Evolutionary conservation across 139 green algal species (phyloP).

Genomic region (Astrephomene gubernaculifera): DNA sequence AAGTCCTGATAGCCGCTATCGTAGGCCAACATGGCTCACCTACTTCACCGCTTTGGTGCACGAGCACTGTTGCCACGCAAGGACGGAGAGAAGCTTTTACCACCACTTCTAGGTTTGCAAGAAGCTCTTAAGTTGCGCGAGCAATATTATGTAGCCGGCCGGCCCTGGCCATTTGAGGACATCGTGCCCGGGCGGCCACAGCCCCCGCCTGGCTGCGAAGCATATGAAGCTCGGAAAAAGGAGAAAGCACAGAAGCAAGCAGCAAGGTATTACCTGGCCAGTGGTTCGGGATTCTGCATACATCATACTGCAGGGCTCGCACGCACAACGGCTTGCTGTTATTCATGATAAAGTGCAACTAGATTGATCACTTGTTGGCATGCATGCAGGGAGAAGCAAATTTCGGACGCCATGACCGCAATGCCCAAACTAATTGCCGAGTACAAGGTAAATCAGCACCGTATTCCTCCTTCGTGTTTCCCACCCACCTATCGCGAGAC

Average conservation of each 20-base stretch:
- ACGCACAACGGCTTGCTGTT: not conserved
- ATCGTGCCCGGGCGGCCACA: slow-evolving; percentile 13
- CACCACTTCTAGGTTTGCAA: not conserved
- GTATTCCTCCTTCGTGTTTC: not conserved
- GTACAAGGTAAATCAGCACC: slow-evolving; percentile 11
- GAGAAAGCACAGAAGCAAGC: slow-evolving; percentile 15
- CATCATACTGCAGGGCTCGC: too few relatives aligned
- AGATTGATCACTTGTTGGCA: not conserved
- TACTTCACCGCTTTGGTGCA: not conserved
- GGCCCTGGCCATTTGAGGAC: not conserved
- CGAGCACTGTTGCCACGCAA: not conserved
- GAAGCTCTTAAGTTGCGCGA: slow-evolving; percentile 19
- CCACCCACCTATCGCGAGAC: not conserved
- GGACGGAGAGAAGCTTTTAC: slow-evolving; percentile 10
- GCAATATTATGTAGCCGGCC: slow-evolving; percentile 15
- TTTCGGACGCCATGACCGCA: not conserved
- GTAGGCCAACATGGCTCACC: slow-evolving; percentile 15
- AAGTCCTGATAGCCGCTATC: not conserved
- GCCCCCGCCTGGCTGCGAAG: not conserved
- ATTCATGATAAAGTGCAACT: not conserved
- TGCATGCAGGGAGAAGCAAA: slow-evolving; percentile 3
- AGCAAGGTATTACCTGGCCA: not conserved
- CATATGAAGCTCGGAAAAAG: not conserved
- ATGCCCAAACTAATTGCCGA: slow-evolving; percentile 27
- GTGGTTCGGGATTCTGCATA: not conserved